Base-by-base conservation (phyloP, 441 rosid species). In the Euphorbia corollata region DNA sequence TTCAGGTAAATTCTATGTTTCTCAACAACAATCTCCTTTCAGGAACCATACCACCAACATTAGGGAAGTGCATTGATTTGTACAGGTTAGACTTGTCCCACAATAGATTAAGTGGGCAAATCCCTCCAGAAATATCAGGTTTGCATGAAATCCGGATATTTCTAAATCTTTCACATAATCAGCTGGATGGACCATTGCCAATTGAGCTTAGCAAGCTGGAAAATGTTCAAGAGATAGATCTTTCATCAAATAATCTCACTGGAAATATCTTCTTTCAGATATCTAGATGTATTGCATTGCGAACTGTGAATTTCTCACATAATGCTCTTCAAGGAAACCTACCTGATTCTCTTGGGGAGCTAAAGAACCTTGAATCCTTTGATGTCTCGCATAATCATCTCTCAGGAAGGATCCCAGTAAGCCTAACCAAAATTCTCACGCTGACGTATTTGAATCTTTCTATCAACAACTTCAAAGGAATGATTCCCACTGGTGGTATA, bases 21-120 rank as follows among this genome's bases (percentile, higher is more conserved):
- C 90, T 86, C 58, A 79, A 78, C 77, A 80, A 80, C 81, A 86
- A 86, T 71, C 65, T 61, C 60, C 85, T 86, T 58, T 79, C 86
- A 16, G 85, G 84, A 68, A 55, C 69, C 23, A 78, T 86, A 61
- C 87, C 90, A 5, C 68, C 80, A 30, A 19, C 81, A 18, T 38
- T 84, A 47, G 80, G 81, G 51, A 57, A 65, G 22, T 77, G 85
- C 77, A 45, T 53, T 60, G 67, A 63, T 54, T 61, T 80, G 16
- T 34, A 67, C 63, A 12, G 0, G 55, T 68, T 80, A 18, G 62
- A 30, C 32, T 59, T 77, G 51, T 77, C 76, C 71, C 18, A 71
- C 20, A 65, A 64, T 30, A 75, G 34, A 36, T 75, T 77, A 60
- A 59, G 65, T 15, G 73, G 76, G 13, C 58, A 63, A 20, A 63